phyloP scores from a whole-genome alignment of 805 yeast species.

The Candida ortonii region DNA sequence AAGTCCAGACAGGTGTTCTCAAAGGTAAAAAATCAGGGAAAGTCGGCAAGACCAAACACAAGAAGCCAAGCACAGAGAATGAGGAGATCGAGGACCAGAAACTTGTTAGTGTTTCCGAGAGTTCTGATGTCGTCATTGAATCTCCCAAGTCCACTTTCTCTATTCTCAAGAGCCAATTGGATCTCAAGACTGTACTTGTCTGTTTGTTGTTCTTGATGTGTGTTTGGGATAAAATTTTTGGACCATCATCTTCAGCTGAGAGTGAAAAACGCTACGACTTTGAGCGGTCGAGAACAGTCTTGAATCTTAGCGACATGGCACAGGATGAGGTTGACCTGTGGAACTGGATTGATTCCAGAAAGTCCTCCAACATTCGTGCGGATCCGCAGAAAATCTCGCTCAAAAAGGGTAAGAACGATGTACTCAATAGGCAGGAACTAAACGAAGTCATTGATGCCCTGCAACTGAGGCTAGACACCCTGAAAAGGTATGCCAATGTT shows the following conservation, averaged over 20 bases:
- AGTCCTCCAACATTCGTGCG: constrained; percentile 10
- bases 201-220: constrained; percentile 21
- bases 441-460: constrained; percentile 45
- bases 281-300: constrained; percentile 1
- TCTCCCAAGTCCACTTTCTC: constrained; percentile 14
- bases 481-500: constrained; percentile 22
- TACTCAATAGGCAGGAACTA: constrained; percentile 37
- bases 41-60: constrained; percentile 17
- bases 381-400: not conserved
- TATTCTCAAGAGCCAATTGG: constrained; percentile 21
- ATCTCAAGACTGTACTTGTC: constrained; percentile 21
- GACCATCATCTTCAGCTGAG: constrained; percentile 11
- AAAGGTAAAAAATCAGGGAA: constrained; percentile 6
- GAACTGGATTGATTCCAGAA: constrained; percentile 61
- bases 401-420: not conserved
- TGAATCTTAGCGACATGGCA: constrained; percentile 30
- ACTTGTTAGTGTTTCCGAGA: no score
- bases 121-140: no score
- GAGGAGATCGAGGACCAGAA: constrained; percentile 17
- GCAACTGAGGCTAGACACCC: constrained; percentile 39
- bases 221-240: constrained; percentile 17
- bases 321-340: constrained; percentile 61
- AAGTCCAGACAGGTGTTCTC: constrained; percentile 27
- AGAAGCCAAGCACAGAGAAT: constrained; percentile 19
- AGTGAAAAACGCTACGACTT: constrained; percentile 7